Conservation (phyloP, 192 early-diverging fungal species). For the Linnemannia schmuckeri region DNA sequence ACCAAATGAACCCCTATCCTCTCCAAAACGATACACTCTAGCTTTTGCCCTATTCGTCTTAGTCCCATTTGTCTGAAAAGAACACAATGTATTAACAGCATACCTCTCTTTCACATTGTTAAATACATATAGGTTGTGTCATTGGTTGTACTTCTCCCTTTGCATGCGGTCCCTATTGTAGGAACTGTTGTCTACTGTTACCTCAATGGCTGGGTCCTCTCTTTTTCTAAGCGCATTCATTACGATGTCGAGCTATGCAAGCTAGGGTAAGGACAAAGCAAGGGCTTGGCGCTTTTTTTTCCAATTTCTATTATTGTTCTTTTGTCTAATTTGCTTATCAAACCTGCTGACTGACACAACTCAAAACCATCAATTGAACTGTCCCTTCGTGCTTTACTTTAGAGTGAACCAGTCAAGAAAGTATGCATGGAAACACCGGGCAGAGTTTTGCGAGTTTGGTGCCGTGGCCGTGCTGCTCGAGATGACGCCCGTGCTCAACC, state of each 20-base stretch:
- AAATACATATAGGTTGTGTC: slow-evolving; percentile 60
- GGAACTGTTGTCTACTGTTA: slow-evolving; percentile 70
- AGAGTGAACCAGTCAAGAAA: slow-evolving; percentile 59
- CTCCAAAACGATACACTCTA: slow-evolving; percentile 27
- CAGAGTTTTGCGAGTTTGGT: slow-evolving; percentile 61
- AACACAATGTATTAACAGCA: neutral
- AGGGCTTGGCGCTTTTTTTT: neutral
- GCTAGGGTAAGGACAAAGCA: slow-evolving; percentile 19
- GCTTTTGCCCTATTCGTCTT: slow-evolving; percentile 24
- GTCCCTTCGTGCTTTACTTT: neutral
- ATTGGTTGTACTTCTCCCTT: slow-evolving; percentile 67
- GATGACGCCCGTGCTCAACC: slow-evolving; percentile 70
- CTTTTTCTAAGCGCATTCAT: slow-evolving; percentile 63
- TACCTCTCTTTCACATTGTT: neutral
- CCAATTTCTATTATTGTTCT: neutral
- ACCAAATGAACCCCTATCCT: slow-evolving; percentile 16
- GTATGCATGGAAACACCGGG: slow-evolving; percentile 59
- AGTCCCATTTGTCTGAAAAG: slow-evolving; percentile 12
- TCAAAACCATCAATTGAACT: neutral
- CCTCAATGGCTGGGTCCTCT: slow-evolving; percentile 67
- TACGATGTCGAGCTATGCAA: slow-evolving; percentile 68
- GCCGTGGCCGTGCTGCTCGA: slow-evolving; percentile 70
- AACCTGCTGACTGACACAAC: neutral
- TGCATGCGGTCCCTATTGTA: slow-evolving; percentile 69
- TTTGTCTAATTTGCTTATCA: neutral